Evolutionary conservation across 495 filamentous ascomycete species (phyloP), one percentile per base, ranked within the genome.

Genomic region (Ramalina peruviana): DNA sequence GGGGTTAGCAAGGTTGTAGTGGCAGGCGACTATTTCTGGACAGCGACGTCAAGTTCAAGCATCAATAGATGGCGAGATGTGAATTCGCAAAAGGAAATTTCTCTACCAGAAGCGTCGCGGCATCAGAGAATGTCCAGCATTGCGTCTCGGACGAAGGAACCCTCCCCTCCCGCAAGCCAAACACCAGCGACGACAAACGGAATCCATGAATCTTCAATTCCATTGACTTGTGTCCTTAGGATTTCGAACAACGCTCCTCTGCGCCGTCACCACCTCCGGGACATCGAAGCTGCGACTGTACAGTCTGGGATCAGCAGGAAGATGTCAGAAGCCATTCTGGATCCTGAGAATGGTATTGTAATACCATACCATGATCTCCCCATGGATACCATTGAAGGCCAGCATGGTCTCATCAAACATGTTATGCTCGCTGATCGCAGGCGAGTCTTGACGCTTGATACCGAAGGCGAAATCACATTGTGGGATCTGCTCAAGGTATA

Each of bases 31-130:
- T 79, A 82, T 59, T 81, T 98, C 45, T 98, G 92, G 92, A 93
- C 88, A 2, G 86, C 92, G 26, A 97, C 92, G 0, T 83, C 87
- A 16, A 85, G 84, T 53, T 94, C 93, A 6, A 94, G 87, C 40
- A 94, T 98, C 62, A 94, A 97, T 62, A 76, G 93, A 27, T 98
- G 93, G 93, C 71, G 69, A 36, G 83, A 95, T 64, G 78, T 94
- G 16, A 86, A 95, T 55, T 92, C 84, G 3, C 77, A 79, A 13
- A 67, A 68, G 0, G 74, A 70, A 10, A 70, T 79, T 21, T 72
- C 78, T 50, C 61, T 76, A 1, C 76, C 71, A 3, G 75, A 79
- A 45, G 54, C 70, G 1, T 73, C 74, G 43, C 68, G 69, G 53
- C 74, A 74, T 47, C 73, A 78, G 37, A 76, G 81, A 57, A 60